A percentile compares a stretch with the other conserved stretches of the same genome.
Evolutionary conservation across 805 yeast genomes (phyloP).

Genomic region (Saccharomycopsis babjevae): DNA sequence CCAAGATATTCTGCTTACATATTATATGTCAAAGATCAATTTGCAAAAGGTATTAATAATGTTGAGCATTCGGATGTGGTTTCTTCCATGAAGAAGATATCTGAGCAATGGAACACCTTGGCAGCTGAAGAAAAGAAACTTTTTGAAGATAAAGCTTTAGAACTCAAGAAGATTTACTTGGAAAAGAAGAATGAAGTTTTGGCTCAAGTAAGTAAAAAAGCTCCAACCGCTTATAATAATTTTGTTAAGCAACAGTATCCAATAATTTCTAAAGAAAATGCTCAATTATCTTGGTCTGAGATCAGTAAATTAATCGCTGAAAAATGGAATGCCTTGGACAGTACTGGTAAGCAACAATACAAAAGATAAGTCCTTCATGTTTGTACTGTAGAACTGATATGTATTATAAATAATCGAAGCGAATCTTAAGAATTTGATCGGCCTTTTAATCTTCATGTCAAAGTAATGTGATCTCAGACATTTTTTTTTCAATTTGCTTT

Average conservation of each 20-base stretch:
- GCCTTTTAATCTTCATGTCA: too few relatives aligned
- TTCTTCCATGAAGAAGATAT: conserved; percentile 1
- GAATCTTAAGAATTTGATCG: too few relatives aligned
- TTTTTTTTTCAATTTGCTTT: too few relatives aligned
- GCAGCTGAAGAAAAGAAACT: conserved; percentile 5
- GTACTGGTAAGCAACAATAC: background rate
- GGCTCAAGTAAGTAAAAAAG: background rate
- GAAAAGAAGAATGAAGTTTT: conserved; percentile 9
- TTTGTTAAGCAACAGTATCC: conserved; percentile 3
- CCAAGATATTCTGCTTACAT: conserved; percentile 5
- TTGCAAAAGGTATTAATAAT: background rate
- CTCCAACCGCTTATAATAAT: background rate
- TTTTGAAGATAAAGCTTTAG: conserved; percentile 2
- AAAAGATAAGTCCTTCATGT: background rate
- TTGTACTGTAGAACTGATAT: background rate
- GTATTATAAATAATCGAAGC: background rate
- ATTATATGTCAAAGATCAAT: conserved; percentile 9
- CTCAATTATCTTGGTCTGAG: background rate
- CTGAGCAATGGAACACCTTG: conserved; percentile 8
- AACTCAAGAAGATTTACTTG: conserved; percentile 2
- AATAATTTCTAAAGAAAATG: background rate
- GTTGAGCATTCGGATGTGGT: background rate
- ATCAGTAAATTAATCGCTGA: background rate
- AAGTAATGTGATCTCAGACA: too few relatives aligned
- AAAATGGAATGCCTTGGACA: conserved; percentile 1